Base-by-base conservation (phyloP, 768 basidiomycete genomes). In the Agaricus sinodeliciosus region DNA sequence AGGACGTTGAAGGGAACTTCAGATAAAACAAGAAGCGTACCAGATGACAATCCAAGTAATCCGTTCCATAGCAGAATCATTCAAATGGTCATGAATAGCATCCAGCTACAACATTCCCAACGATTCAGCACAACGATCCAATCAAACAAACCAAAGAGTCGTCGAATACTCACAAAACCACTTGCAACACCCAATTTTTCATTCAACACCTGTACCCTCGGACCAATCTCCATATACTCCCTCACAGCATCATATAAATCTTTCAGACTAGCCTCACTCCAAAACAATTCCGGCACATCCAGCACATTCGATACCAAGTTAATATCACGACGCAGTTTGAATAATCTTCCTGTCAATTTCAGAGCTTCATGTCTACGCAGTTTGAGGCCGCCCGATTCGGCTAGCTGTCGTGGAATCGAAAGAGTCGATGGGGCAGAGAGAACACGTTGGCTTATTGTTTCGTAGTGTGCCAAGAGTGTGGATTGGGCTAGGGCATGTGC, bases 401-500 rank as follows among this genome's bases (percentile, higher is more conserved):
- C 90, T 13, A 95, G 82, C 61, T 90, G 88, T 42, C 79, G 78
- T 0, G 94, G 94, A 52, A 96, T 90, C 1, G 89, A 82, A 31
- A 85, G 76, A 1, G 91, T 90, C 0, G 78, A 72, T 0, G 86
- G 82, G 7, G 88, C 81, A 1, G 85, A 82, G n/a, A 95, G 78
- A 8, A 92, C 87, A 2, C 77, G 80, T 55, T 84, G 80, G 19
- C 92, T 84, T 42, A 77, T 81, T 3, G 85, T 74, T 67, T 97
- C 94, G 63, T 90, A 94, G 58, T 84, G 84, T 3, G 89, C 90
- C 4, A 97, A 79, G 16, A 96, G 84, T 0, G 93, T 95, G 1
- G 92, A 94, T 67, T 97, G 94, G 2, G 93, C 94, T 19, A 96
- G 79, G 2, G 93, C 94, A 58, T 97, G 94, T 0, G 94, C 82